Evolutionary conservation across 179 eudicot genomes (phyloP).

Genomic region (Patellifolia procumbens): DNA sequence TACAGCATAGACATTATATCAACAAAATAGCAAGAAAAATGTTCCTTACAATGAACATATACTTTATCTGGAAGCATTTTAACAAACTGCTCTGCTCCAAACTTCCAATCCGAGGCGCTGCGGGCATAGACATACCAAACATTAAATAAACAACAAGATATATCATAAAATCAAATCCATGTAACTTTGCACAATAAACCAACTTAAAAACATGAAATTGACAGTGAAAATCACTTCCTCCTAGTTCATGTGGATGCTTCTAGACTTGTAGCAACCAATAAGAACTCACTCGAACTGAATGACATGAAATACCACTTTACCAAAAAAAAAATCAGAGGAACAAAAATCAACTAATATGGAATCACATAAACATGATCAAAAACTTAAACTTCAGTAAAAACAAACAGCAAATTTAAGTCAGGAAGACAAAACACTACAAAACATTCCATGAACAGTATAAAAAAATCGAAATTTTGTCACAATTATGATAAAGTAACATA

Average conservation of each 20-base stretch:
- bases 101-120: slow-evolving; percentile 93
- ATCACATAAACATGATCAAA: neutral
- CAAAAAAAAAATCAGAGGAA: too few species aligned
- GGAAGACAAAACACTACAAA: neutral
- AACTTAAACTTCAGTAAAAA: neutral
- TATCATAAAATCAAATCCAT: neutral
- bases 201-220: neutral
- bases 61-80: slow-evolving; percentile 79
- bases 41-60: slow-evolving; percentile 85
- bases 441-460: neutral
- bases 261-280: neutral
- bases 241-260: neutral
- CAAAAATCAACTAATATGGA: too few species aligned
- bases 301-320: neutral
- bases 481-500: neutral
- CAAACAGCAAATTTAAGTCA: too few species aligned
- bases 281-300: neutral
- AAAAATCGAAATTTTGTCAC: neutral
- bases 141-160: slow-evolving; percentile 15
- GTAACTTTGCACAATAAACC: neutral
- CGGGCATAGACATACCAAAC: slow-evolving; percentile 26
- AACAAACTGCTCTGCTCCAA: slow-evolving; percentile 88
- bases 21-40: neutral
- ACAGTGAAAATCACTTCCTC: neutral
- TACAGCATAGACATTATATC: neutral